These are phyloP conservation scores for Vitis rupestris DNA, from an alignment of 164 flowering plant species.

Conservation along the genomic window DNA sequence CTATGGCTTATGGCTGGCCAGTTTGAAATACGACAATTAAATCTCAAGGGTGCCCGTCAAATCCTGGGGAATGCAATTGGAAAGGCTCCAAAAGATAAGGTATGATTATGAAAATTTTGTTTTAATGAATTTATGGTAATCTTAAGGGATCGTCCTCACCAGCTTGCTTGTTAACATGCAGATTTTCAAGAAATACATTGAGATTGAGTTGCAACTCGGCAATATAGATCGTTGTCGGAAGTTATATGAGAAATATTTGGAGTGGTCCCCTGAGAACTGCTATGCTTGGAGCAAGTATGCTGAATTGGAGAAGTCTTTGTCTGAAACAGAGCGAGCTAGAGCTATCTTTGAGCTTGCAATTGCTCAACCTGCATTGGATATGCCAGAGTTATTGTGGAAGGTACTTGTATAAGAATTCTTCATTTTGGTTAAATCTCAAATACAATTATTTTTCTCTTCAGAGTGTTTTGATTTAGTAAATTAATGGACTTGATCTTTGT, in stretches of 20 bases:
- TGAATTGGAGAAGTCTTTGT: slow-evolving; percentile 72
- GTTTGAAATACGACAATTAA: slow-evolving; percentile 87
- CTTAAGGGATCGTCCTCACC: slow-evolving; percentile 2
- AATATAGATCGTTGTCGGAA: slow-evolving; percentile 83
- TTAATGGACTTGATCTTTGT: neutral
- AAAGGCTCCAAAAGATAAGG: slow-evolving; percentile 95
- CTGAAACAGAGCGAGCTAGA: slow-evolving; percentile 85
- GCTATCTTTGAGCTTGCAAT: slow-evolving; percentile 93
- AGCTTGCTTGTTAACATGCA: slow-evolving; percentile 23
- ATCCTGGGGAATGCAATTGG: slow-evolving; percentile 92
- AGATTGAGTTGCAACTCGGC: slow-evolving; percentile 86
- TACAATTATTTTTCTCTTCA: neutral
- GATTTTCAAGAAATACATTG: slow-evolving; percentile 96
- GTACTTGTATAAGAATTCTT: slow-evolving; percentile 28
- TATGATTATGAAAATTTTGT: slow-evolving; percentile 13
- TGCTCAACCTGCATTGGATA: slow-evolving; percentile 85
- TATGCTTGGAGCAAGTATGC: slow-evolving; percentile 98
- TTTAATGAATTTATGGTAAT: neutral
- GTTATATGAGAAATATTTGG: slow-evolving; percentile 83
- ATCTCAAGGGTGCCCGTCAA: slow-evolving; percentile 68
- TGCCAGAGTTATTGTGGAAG: slow-evolving; percentile 98
- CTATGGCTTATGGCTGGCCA: slow-evolving; percentile 93
- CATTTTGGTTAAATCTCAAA: neutral
- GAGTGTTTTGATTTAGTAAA: neutral
- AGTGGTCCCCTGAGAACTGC: slow-evolving; percentile 94